phyloP scores from a whole-genome alignment of 2,329 filamentous ascomycete species.

The Pseudogymnoascus sp. region DNA sequence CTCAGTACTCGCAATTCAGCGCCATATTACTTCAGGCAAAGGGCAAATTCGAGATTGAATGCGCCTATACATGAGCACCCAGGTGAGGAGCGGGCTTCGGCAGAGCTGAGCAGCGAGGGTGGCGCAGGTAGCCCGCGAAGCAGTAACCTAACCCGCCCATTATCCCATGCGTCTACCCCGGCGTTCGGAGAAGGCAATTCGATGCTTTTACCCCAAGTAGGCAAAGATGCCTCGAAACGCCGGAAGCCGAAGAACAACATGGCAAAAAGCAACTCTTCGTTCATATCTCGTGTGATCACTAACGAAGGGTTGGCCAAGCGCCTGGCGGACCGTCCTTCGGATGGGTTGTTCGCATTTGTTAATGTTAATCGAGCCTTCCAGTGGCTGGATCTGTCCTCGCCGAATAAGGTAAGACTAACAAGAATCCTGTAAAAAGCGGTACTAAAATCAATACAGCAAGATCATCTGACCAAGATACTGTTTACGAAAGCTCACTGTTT shows the following conservation, averaged over 20 bases:
- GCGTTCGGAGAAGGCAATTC: conserved; percentile 84
- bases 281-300: conserved; percentile 92
- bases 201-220: conserved; percentile 54
- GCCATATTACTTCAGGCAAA: conserved; percentile 48
- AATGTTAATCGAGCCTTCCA: conserved; percentile 95
- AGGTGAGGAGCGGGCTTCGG: conserved; percentile 53
- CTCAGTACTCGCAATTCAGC: conserved; percentile 31
- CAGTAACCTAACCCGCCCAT: conserved; percentile 28
- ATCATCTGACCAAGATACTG: conserved; percentile 89
- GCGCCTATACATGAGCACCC: conserved; percentile 55
- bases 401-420: conserved; percentile 49
- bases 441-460: conserved; percentile 30
- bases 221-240: conserved; percentile 71
- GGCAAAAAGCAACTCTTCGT: conserved; percentile 96
- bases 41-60: conserved; percentile 42
- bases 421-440: background rate
- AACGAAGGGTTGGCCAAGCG: conserved; percentile 76
- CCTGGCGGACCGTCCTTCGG: conserved; percentile 67
- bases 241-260: conserved; percentile 98
- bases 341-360: conserved; percentile 84
- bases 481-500: conserved; percentile 95
- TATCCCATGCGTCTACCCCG: conserved; percentile 39
- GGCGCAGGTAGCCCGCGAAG: conserved; percentile 49
- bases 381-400: conserved; percentile 83
- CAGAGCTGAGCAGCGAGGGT: conserved; percentile 52